Conservation (phyloP, 2,329 filamentous ascomycete species). For the Penicillium sp. region DNA sequence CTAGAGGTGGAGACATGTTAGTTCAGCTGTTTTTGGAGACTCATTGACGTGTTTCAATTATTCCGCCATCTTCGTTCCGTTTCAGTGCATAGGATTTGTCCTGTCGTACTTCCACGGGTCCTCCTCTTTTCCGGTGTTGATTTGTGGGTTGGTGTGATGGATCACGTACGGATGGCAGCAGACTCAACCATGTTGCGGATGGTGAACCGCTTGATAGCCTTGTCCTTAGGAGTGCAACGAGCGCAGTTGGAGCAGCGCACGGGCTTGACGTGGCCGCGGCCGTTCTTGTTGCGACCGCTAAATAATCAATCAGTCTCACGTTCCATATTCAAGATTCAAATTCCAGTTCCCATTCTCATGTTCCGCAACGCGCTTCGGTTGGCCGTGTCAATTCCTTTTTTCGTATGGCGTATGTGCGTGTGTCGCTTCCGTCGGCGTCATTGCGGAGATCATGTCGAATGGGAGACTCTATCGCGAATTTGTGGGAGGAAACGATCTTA, state of each 20-base stretch:
- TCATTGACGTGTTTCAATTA: neutral
- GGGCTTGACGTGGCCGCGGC: constrained; percentile 99
- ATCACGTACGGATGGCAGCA: constrained; percentile 92
- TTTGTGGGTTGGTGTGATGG: constrained; percentile 12
- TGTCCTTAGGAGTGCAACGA: constrained; percentile 96
- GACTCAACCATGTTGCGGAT: constrained; percentile 99
- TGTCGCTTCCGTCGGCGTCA: constrained; percentile 18
- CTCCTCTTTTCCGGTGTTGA: constrained; percentile 7
- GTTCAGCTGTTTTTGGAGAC: constrained; percentile 1
- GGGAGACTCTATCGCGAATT: constrained; percentile 23
- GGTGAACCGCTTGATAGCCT: constrained; percentile 99
- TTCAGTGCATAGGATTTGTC: neutral
- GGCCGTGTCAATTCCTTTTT: constrained; percentile 1
- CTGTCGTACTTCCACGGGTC: neutral
- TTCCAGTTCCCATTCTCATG: constrained; percentile 20
- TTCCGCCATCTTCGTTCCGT: neutral
- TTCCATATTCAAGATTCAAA: constrained; percentile 13
- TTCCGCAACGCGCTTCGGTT: constrained; percentile 21
- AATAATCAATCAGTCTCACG: constrained; percentile 26
- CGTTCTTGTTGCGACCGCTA: constrained; percentile 99
- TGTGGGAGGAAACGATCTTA: constrained; percentile 46
- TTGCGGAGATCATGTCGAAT: constrained; percentile 29
- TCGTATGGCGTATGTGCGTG: constrained; percentile 6
- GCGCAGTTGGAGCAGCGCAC: constrained; percentile 91
- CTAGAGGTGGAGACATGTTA: constrained; percentile 49